Conservation (phyloP, 768 basidiomycete genomes). For the Butyriboletus loyo region DNA sequence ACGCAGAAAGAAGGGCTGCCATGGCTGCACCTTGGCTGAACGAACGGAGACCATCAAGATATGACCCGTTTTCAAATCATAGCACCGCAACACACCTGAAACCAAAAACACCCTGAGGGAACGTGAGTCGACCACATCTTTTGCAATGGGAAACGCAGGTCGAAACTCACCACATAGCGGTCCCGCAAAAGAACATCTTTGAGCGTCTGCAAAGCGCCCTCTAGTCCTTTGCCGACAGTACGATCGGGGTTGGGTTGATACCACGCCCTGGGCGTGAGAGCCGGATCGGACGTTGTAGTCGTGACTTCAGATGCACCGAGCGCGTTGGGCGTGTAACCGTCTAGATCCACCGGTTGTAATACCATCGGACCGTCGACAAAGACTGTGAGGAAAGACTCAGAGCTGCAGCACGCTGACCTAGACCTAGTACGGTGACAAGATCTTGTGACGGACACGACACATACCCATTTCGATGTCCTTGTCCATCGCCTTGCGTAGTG, state of each 20-base stretch:
- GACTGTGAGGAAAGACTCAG: conserved; percentile 45
- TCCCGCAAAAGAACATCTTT: conserved; percentile 55
- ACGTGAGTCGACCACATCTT: background rate
- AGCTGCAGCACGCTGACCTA: background rate
- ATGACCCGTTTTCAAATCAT: background rate
- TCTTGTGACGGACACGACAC: conserved; percentile 3
- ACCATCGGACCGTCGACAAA: conserved; percentile 72
- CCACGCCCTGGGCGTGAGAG: conserved; percentile 66
- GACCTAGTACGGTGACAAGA: background rate
- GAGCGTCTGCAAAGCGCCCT: conserved; percentile 52
- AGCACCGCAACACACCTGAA: conserved; percentile 59
- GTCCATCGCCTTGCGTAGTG: conserved; percentile 65
- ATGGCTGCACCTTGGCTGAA: conserved; percentile 74
- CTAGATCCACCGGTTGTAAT: conserved; percentile 63
- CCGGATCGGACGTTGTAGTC: conserved; percentile 41
- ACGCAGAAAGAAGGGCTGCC: conserved; percentile 64
- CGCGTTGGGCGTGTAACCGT: conserved; percentile 22
- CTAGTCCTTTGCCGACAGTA: conserved; percentile 52
- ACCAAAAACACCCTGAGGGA: conserved; percentile 66
- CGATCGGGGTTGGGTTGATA: conserved; percentile 57
- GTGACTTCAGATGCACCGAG: conserved; percentile 40
- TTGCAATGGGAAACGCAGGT: background rate
- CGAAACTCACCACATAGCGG: conserved; percentile 58
- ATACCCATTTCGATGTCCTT: conserved; percentile 66
- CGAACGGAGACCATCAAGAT: conserved; percentile 2